These are phyloP conservation scores for Datura wrightii DNA, from an alignment of 257 asterid genomes.

Conservation along the genomic window DNA sequence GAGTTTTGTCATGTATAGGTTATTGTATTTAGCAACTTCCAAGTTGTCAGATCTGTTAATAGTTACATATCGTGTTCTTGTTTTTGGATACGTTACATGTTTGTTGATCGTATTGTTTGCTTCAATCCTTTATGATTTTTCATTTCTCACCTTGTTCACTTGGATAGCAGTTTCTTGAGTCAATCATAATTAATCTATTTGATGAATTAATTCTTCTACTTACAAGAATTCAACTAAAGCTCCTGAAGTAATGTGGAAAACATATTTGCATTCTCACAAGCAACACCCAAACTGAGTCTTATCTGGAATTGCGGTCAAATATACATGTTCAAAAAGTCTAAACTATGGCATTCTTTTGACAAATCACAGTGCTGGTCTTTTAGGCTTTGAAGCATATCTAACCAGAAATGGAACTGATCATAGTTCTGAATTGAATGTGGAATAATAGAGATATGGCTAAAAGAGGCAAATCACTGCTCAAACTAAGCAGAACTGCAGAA, in stretches of 20 bases:
- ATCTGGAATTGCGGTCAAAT: background rate
- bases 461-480: too few relatives aligned
- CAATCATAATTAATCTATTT: background rate
- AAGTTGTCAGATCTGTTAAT: conserved; percentile 18
- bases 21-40: conserved; percentile 23
- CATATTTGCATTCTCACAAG: background rate
- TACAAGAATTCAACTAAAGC: background rate
- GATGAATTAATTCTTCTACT: conserved; percentile 16
- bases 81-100: conserved; percentile 34
- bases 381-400: too few relatives aligned
- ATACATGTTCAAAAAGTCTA: conserved; percentile 12
- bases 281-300: background rate
- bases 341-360: too few relatives aligned
- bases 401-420: too few relatives aligned
- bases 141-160: conserved; percentile 21
- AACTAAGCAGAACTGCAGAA: too few relatives aligned
- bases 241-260: conserved; percentile 15
- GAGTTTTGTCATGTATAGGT: conserved; percentile 25
- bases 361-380: too few relatives aligned
- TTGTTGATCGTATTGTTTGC: conserved; percentile 39
- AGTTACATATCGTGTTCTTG: background rate
- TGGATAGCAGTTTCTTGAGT: conserved; percentile 3
- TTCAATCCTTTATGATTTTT: conserved; percentile 37
- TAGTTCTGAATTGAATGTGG: too few relatives aligned
- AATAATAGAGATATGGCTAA: too few relatives aligned